phyloP scores from a whole-genome alignment of 2,329 filamentous ascomycete genomes.

The Xylaria sp. region DNA sequence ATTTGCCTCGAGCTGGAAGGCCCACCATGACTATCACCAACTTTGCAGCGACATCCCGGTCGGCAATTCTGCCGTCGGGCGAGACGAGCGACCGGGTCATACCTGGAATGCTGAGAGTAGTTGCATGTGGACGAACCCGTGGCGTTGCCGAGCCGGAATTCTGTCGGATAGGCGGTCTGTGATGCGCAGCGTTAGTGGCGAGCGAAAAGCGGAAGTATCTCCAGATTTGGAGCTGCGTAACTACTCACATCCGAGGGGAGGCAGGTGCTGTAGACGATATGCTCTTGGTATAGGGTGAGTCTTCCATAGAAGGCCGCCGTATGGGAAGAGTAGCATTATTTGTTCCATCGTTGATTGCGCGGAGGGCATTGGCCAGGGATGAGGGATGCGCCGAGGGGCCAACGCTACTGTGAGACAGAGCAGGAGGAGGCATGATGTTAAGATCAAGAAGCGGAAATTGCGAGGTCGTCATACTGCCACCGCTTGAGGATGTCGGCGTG shows the following conservation, averaged over 20 bases:
- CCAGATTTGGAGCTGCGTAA: background rate
- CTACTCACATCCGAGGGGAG: constrained; percentile 69
- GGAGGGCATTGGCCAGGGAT: constrained; percentile 56
- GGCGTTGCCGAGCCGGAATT: constrained; percentile 83
- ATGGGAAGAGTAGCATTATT: constrained; percentile 42
- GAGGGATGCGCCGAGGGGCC: constrained; percentile 49
- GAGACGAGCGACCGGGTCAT: constrained; percentile 96
- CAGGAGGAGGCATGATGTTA: constrained; percentile 42
- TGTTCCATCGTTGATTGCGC: constrained; percentile 57
- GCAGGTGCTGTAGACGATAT: constrained; percentile 68
- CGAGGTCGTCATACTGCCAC: constrained; percentile 36
- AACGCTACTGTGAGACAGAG: constrained; percentile 46
- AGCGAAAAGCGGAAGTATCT: constrained; percentile 2
- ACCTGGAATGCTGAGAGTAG: constrained; percentile 95
- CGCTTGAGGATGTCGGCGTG: constrained; percentile 42
- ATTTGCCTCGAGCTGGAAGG: constrained; percentile 93
- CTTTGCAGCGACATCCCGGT: constrained; percentile 94
- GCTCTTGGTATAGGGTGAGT: constrained; percentile 67
- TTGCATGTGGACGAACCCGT: constrained; percentile 82
- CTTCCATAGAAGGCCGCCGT: constrained; percentile 55
- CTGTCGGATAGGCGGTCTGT: constrained; percentile 75
- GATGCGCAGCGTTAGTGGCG: constrained; percentile 34
- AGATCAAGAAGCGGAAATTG: constrained; percentile 37
- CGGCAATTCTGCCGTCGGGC: constrained; percentile 92
- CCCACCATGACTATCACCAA: constrained; percentile 99